These are phyloP conservation scores for Spathaspora arborariae DNA, from an alignment of 805 yeast species.

Conservation along the genomic window DNA sequence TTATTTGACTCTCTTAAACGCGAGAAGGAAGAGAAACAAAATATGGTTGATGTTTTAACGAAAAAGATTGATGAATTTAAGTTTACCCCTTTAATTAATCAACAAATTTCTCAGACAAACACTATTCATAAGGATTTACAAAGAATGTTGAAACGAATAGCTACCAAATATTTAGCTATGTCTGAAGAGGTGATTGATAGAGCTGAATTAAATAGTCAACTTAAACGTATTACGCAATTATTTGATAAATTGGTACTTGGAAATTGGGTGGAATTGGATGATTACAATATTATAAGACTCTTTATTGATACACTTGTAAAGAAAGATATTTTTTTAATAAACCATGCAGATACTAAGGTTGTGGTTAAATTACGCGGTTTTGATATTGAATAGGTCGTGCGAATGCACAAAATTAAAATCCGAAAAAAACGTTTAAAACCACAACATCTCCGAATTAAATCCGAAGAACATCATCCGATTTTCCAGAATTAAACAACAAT, in stretches of 20 bases:
- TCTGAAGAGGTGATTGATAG: constrained; percentile 5
- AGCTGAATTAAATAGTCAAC: constrained; percentile 8
- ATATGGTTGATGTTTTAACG: constrained; percentile 1
- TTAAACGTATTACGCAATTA: constrained; percentile 7
- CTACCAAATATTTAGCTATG: constrained; percentile 10
- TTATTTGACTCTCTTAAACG: constrained; percentile 2
- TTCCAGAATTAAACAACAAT: background rate
- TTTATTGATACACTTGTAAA: constrained; percentile 5
- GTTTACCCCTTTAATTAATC: background rate
- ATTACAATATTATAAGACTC: constrained; percentile 1
- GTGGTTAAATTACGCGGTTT: constrained; percentile 3
- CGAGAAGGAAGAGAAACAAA: constrained; percentile 2
- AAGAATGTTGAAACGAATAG: constrained; percentile 9
- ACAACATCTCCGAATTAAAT: background rate
- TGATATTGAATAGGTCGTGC: background rate
- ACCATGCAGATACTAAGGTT: background rate
- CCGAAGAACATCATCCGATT: background rate
- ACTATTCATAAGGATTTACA: constrained; percentile 5
- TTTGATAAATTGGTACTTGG: constrained; percentile 8
- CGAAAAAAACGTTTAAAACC: background rate
- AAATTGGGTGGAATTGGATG: constrained; percentile 12
- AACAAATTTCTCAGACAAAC: background rate
- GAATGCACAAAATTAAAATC: background rate
- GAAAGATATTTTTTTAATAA: constrained; percentile 2
- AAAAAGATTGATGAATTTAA: constrained; percentile 4